Percentiles rank a stretch among this genome's conserved stretches.
These are phyloP conservation scores for Tulasnella sp. DNA, from an alignment of 768 basidiomycete genomes.

Conservation along the genomic window DNA sequence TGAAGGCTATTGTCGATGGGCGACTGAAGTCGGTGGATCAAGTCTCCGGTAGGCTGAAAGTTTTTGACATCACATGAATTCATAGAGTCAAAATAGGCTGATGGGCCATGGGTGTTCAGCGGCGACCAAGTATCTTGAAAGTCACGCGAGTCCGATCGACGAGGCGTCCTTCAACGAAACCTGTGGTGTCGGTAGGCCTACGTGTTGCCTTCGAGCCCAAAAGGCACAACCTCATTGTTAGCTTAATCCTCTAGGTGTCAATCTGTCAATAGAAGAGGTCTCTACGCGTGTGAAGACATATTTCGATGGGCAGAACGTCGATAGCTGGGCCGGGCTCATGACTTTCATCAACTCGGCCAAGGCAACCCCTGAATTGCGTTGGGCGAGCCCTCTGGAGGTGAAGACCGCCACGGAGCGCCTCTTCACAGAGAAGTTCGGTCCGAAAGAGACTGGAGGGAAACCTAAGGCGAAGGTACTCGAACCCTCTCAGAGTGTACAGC, in stretches of 20 bases:
- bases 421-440: slow-evolving; percentile 58
- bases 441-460: slow-evolving; percentile 48
- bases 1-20: slow-evolving; percentile 57
- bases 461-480: slow-evolving; percentile 34
- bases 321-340: slow-evolving; percentile 71
- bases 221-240: neutral
- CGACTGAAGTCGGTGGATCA: slow-evolving; percentile 75
- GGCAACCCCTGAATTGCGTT: slow-evolving; percentile 50
- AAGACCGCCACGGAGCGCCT: slow-evolving; percentile 69
- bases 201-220: neutral
- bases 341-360: slow-evolving; percentile 54
- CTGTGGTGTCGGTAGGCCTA: slow-evolving; percentile 75
- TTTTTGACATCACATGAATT: too few species aligned
- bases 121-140: slow-evolving; percentile 63
- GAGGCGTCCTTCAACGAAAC: slow-evolving; percentile 58
- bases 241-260: slow-evolving; percentile 47
- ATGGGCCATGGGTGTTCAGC: slow-evolving; percentile 31
- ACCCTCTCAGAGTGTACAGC: too few species aligned
- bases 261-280: slow-evolving; percentile 58
- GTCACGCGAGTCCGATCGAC: slow-evolving; percentile 49
- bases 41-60: slow-evolving; percentile 73
- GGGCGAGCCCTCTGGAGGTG: slow-evolving; percentile 75
- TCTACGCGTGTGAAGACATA: slow-evolving; percentile 43
- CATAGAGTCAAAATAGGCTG: too few species aligned
- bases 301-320: slow-evolving; percentile 40